Percentiles rank a stretch among this genome's conserved stretches.
These are phyloP conservation scores for Cydonia oblonga DNA, from an alignment of 331 rosid genomes.

Conservation along the genomic window DNA sequence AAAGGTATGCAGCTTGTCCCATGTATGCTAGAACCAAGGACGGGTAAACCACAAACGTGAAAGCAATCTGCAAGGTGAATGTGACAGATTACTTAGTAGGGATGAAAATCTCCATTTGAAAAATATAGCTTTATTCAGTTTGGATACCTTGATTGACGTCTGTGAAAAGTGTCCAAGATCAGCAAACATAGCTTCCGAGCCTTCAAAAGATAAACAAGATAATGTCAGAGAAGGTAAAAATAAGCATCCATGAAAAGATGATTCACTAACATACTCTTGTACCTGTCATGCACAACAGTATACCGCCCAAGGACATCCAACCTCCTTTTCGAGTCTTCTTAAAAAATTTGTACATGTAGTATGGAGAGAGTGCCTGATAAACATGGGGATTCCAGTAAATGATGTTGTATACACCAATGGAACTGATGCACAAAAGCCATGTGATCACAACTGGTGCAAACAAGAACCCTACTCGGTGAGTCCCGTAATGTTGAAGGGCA, in stretches of 20 bases:
- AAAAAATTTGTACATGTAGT: slow-evolving; percentile 82
- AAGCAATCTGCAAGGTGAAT: slow-evolving; percentile 70
- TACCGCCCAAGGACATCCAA: slow-evolving; percentile 97
- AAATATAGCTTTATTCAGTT: not conserved
- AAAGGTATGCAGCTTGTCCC: slow-evolving; percentile 99
- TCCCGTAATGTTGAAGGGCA: slow-evolving; percentile 89
- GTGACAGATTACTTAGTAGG: not conserved
- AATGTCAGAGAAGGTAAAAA: slow-evolving; percentile 15
- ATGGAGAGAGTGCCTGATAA: slow-evolving; percentile 87
- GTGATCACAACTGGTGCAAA: slow-evolving; percentile 84
- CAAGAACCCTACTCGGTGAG: slow-evolving; percentile 72
- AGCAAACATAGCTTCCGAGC: slow-evolving; percentile 99
- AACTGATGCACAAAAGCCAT: slow-evolving; percentile 89
- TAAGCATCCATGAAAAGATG: not conserved
- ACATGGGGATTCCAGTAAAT: slow-evolving; percentile 82
- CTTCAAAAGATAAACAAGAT: slow-evolving; percentile 28
- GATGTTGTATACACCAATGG: slow-evolving; percentile 80
- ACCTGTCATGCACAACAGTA: slow-evolving; percentile 88
- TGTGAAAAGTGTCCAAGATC: slow-evolving; percentile 94
- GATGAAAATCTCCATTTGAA: not conserved
- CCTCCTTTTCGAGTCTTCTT: slow-evolving; percentile 72
- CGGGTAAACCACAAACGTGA: slow-evolving; percentile 83
- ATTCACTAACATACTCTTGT: slow-evolving; percentile 12
- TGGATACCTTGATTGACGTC: slow-evolving; percentile 74
- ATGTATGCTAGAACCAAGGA: slow-evolving; percentile 84